Evolutionary conservation across 2,329 filamentous ascomycete species (phyloP).

Genomic region (Ascocoryne sarcoides): DNA sequence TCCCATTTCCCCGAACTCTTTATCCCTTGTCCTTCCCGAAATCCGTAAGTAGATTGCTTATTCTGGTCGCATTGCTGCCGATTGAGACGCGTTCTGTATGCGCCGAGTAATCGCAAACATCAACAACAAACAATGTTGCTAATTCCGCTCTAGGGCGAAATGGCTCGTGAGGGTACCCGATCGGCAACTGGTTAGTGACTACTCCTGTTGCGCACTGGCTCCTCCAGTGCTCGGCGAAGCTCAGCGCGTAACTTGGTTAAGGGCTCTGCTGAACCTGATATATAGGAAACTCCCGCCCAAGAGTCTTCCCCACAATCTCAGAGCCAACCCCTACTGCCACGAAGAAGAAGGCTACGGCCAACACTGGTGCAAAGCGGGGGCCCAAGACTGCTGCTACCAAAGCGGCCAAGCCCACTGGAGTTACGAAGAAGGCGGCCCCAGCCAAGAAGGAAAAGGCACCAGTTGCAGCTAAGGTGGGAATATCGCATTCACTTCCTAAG

Average conservation of each 20-base stretch:
- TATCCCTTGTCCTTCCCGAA: not conserved
- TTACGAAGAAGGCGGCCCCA: slow-evolving; percentile 25
- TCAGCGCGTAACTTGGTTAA: slow-evolving; percentile 18
- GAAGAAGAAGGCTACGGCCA: slow-evolving; percentile 25
- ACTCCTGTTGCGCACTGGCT: slow-evolving; percentile 7
- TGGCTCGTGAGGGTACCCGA: slow-evolving; percentile 26
- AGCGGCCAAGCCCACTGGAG: slow-evolving; percentile 25
- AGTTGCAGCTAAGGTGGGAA: slow-evolving; percentile 23
- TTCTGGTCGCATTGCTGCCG: slow-evolving; percentile 15
- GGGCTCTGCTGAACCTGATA: slow-evolving; percentile 20
- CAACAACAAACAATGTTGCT: slow-evolving; percentile 19
- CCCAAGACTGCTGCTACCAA: slow-evolving; percentile 28
- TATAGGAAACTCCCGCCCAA: slow-evolving; percentile 24
- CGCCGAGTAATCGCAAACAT: slow-evolving; percentile 17
- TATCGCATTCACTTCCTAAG: not conserved
- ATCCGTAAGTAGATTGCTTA: slow-evolving; percentile 20
- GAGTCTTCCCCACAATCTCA: slow-evolving; percentile 22
- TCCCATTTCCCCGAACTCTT: slow-evolving; percentile 2
- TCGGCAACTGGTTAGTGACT: slow-evolving; percentile 23
- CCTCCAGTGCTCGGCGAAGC: slow-evolving; percentile 11
- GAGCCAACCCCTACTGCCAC: slow-evolving; percentile 18
- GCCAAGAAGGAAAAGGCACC: slow-evolving; percentile 29
- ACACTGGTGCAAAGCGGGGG: slow-evolving; percentile 24
- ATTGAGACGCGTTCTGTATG: slow-evolving; percentile 20
- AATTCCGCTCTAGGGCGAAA: slow-evolving; percentile 20